Percentiles rank a stretch among this genome's conserved stretches.
Conservation (phyloP, 345 rosid species). For the Lenwebbia sp. region DNA sequence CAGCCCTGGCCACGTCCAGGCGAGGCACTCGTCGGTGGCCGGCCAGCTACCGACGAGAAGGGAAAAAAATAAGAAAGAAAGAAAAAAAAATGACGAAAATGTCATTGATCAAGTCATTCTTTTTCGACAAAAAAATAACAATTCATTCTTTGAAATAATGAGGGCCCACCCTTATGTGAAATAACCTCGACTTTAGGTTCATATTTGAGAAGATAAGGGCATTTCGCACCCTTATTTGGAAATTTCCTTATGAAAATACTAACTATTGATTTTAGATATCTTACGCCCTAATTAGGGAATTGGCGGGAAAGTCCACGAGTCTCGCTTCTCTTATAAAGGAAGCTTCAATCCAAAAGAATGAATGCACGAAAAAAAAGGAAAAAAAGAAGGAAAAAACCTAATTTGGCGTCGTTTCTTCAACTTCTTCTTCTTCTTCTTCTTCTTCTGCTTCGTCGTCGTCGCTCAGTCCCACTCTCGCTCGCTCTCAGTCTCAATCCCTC, state of each 20-base stretch:
- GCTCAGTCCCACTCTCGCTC: not conserved
- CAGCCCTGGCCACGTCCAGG: too few relatives aligned
- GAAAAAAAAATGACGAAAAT: too few relatives aligned
- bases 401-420: not conserved
- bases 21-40: too few relatives aligned
- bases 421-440: not conserved
- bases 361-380: not conserved
- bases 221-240: too few relatives aligned
- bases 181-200: too few relatives aligned
- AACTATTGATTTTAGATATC: not conserved
- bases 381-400: not conserved
- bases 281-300: not conserved
- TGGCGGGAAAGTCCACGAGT: conserved; percentile 5
- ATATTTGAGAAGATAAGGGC: too few relatives aligned
- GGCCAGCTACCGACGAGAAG: too few relatives aligned
- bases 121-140: too few relatives aligned
- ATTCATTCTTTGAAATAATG: too few relatives aligned
- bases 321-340: not conserved
- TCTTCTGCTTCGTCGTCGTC: not conserved
- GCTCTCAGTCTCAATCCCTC: not conserved
- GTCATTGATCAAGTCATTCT: too few relatives aligned
- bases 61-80: too few relatives aligned
- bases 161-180: too few relatives aligned
- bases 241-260: not conserved
- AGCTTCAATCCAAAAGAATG: not conserved